Conservation (phyloP, 2,329 filamentous ascomycete genomes). For the Ophiostoma sp. region DNA sequence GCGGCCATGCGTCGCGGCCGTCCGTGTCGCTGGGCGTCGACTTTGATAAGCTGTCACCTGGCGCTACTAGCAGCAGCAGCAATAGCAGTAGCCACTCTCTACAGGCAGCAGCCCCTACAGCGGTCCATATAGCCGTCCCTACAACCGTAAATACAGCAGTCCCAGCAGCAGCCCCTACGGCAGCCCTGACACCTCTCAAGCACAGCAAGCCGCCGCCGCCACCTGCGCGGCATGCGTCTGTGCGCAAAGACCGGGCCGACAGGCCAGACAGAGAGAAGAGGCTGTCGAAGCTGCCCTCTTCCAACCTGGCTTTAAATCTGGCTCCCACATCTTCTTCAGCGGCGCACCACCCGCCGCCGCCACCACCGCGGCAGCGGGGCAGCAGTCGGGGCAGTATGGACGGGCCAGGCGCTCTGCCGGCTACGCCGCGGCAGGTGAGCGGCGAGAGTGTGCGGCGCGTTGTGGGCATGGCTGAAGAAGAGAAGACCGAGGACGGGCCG, state of each 20-base stretch:
- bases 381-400: slow-evolving; percentile 44
- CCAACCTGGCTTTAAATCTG: not conserved
- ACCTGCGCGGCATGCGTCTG: slow-evolving; percentile 32
- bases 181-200: not conserved
- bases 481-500: not conserved
- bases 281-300: slow-evolving; percentile 26
- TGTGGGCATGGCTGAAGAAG: slow-evolving; percentile 25
- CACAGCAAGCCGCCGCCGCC: slow-evolving; percentile 34
- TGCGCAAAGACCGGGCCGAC: slow-evolving; percentile 37
- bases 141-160: not conserved
- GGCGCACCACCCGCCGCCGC: slow-evolving; percentile 43
- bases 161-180: not conserved
- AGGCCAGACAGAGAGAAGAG: slow-evolving; percentile 31
- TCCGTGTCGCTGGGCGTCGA: slow-evolving; percentile 17
- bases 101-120: not conserved
- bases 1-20: slow-evolving; percentile 36
- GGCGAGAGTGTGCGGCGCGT: slow-evolving; percentile 29
- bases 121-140: not conserved
- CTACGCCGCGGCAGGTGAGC: slow-evolving; percentile 32
- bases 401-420: slow-evolving; percentile 26
- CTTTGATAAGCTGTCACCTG: not conserved
- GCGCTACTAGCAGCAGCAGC: slow-evolving; percentile 24
- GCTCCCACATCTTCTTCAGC: not conserved
- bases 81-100: slow-evolving; percentile 22
- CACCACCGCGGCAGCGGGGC: slow-evolving; percentile 43